Base-by-base conservation (phyloP, 345 rosid genomes). In the Euphorbia tirucalli region DNA sequence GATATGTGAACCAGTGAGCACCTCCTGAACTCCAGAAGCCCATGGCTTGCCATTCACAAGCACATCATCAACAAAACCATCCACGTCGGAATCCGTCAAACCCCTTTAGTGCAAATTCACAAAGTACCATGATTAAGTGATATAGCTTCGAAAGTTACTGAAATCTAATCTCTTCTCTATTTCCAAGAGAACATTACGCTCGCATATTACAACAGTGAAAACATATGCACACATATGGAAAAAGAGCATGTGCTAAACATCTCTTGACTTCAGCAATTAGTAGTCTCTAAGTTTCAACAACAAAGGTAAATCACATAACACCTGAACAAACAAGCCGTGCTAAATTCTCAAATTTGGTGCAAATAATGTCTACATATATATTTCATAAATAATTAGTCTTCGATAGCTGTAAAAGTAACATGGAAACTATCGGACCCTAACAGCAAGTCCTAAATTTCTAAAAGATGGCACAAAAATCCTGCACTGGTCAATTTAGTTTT, bases 11-110 rank as follows among this genome's bases (percentile, higher is more conserved):
- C 98, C 97, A n/a, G 78, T 71, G 60, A 95, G 65, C 46, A 54
- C 72, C 80, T 88, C 96, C 61, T 71, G 83, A 65, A 71, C 73
- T 69, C 92, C 89, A 46, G 88, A 87, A 68, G 82, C 81, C 99
- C 96, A 95, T 31, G 87, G 88, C 52, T 86, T 87, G 27, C 91
- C 94, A 64, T 85, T 88, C 50, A 92, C 91, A 67, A 95, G 86
- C 78, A 92, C 97, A 68, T 95, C 91, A 37, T 89, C 94, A 31
- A 95, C 96, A 81, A 95, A 95, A 56, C 80, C 81, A 76, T 89
- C 91, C 71, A 88, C 90, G 49, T 86, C 85, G 4, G 86, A 48
- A 3, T 85, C 97, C 52, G 81, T 78, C 86, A 95, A 67, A 69
- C 89, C 88, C 87, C 99, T 90, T 63, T 11, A 18, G 61, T 60